Evolutionary conservation across 495 filamentous ascomycete species (phyloP).

Genomic region (Aspergillus wentii): DNA sequence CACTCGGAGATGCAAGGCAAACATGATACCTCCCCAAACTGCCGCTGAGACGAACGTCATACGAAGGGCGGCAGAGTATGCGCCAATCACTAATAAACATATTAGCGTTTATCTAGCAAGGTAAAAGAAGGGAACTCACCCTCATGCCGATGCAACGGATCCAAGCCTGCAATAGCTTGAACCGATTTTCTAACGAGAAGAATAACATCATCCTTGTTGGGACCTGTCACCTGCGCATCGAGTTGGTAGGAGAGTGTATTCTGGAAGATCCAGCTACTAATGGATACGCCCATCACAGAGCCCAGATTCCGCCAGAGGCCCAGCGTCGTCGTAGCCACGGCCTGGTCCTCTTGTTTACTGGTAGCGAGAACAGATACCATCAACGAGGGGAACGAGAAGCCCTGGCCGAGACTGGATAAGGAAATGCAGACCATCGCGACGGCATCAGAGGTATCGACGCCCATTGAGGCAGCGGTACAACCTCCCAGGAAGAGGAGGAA

Average conservation of each 20-base stretch:
- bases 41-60: slow-evolving; percentile 49
- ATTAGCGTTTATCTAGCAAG: slow-evolving; percentile 19
- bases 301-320: slow-evolving; percentile 65
- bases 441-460: slow-evolving; percentile 49
- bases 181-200: slow-evolving; percentile 51
- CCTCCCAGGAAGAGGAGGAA: slow-evolving; percentile 50
- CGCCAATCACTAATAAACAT: slow-evolving; percentile 44
- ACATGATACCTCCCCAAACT: slow-evolving; percentile 42
- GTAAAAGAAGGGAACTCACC: slow-evolving; percentile 27
- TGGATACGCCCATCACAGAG: slow-evolving; percentile 64
- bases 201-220: slow-evolving; percentile 47
- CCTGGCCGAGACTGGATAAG: slow-evolving; percentile 57
- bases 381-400: slow-evolving; percentile 58
- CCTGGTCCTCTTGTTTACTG: slow-evolving; percentile 64
- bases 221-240: slow-evolving; percentile 48
- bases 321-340: slow-evolving; percentile 67
- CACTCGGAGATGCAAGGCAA: slow-evolving; percentile 45
- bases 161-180: slow-evolving; percentile 41
- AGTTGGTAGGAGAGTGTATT: slow-evolving; percentile 61
- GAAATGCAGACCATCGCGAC: slow-evolving; percentile 60
- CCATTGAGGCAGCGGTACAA: slow-evolving; percentile 44
- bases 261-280: slow-evolving; percentile 70
- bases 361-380: slow-evolving; percentile 67
- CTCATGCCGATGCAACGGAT: slow-evolving; percentile 45
- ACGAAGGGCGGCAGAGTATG: slow-evolving; percentile 55